Base-by-base conservation (phyloP, 768 basidiomycete genomes). In the Russula sp. region DNA sequence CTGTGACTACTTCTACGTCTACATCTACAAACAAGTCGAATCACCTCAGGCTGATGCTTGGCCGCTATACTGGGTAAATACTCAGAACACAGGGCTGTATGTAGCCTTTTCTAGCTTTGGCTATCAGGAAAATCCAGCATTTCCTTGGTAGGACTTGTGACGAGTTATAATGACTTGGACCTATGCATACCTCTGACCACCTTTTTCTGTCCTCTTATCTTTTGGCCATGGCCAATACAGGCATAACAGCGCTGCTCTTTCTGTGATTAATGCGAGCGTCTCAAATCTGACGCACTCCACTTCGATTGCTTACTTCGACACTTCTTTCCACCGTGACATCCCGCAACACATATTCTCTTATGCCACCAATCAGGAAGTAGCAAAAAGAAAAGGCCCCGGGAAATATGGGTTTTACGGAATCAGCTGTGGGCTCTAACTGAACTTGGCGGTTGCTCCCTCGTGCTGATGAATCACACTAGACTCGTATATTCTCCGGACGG, bases 371-470 rank as follows among this genome's bases (percentile, higher is more conserved):
- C 87, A 82, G 67, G 70, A 75, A 9, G 75, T 88, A 49, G 84
- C 88, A 0, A 77, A 77, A 44, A 75, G 82, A 49, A 83, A 84
- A 50, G 88, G 89, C 0, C 78, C 96, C 50, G 84, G 84, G 71
- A 94, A 93, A 73, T 96, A 95, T 70, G 94, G 94, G 18, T 94
- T 94, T 73, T 94, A 97, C 69, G 94, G 94, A 2, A 71, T 94
- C 68, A 87, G 86, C 68, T 89, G 87, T 83, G 64, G 35, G 81
- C 75, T 50, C 20, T 13, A 20, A 27, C n/a, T n/a, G n/a, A n/a
- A n/a, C 14, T 27, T 16, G 4, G 27, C 22, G 20, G 20, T 11
- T 11, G n/a, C 27, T 31, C 13, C 22, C 6, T 34, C 50, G 7
- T 51, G 50, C 14, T 55, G 13, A 55, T 31, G 37, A 16, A 31